Evolutionary conservation across 805 yeast genomes (phyloP), one percentile per base, ranked within the genome.

Genomic region (Lipomyces lipofer): DNA sequence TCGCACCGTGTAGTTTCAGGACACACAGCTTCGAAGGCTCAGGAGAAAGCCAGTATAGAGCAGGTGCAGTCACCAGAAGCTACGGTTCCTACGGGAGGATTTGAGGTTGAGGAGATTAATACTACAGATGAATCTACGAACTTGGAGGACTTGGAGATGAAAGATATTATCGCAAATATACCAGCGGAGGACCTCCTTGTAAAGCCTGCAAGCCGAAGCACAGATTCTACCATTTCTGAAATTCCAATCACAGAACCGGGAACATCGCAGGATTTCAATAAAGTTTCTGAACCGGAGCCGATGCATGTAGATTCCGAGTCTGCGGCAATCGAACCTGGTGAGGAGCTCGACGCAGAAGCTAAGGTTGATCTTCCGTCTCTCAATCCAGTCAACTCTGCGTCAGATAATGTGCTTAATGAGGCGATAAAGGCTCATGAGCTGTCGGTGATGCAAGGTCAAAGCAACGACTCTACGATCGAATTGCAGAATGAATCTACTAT

Each of bases 81-180:
- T 27, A 17, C 21, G 36, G 24, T 10, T 19, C 22, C 33, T 22
- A 29, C 45, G 48, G 63, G 51, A 19, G 56, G 15, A 33, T 42
- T 57, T 2, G 56, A 52, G 42, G 48, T 47, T 9, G 58, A 51
- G 33, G 25, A 28, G n/a, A 40, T 30, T 22, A 49, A 35, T 19
- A 44, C 47, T 6, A 29, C 39, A 27, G 56, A 43, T 38, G 51
- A 42, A 7, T 38, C 54, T 15, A 25, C 48, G 12, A 49, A 43
- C 5, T 62, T 62, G 56, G 54, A 54, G 1, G 58, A 54, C 24
- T 21, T 54, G 15, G 58, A 49, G 19, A 49, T 54, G 50, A 44
- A 54, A 40, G 58, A 49, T 47, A 49, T 54, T 38, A 46, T 54
- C 33, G 51, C 29, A 15, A 55, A 42, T 10, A 32, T 54, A 13